Conservation (phyloP, 768 basidiomycete species). For the Plicaturopsis crispa region DNA sequence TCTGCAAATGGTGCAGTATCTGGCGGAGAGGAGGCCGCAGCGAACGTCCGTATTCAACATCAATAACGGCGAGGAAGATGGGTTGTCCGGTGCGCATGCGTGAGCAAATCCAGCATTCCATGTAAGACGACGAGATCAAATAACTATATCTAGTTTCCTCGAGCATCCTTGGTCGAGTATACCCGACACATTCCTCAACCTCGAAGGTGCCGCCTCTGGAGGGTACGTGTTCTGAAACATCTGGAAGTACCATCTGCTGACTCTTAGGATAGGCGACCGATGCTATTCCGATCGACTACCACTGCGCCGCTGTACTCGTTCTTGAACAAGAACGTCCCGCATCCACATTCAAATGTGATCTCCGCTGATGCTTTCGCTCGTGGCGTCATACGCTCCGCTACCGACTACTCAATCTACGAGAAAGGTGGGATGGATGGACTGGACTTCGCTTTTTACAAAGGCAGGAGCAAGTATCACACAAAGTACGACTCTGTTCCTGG, state of each 20-base stretch:
- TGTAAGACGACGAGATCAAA: background rate
- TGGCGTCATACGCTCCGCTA: constrained; percentile 58
- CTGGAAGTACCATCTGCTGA: constrained; percentile 2
- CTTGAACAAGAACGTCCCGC: constrained; percentile 34
- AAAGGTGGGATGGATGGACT: constrained; percentile 53
- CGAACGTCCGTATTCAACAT: constrained; percentile 74
- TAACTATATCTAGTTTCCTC: constrained; percentile 40
- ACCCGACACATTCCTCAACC: constrained; percentile 64
- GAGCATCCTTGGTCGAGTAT: constrained; percentile 70
- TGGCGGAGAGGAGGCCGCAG: constrained; percentile 38
- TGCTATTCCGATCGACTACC: constrained; percentile 69
- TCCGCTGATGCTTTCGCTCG: constrained; percentile 62
- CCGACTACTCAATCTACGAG: constrained; percentile 68
- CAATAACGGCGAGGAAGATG: constrained; percentile 83
- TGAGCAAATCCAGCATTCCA: constrained; percentile 18
- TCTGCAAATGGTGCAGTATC: constrained; percentile 55
- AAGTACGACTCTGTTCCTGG: constrained; percentile 60
- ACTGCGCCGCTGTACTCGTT: constrained; percentile 49
- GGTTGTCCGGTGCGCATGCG: constrained; percentile 65
- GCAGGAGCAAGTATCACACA: constrained; percentile 72
- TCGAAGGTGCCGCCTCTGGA: constrained; percentile 76
- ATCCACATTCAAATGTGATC: constrained; percentile 68
- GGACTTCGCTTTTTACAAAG: constrained; percentile 74
- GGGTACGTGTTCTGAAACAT: constrained; percentile 37
- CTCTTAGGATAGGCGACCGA: constrained; percentile 51